These are phyloP conservation scores for Leucogyrophana mollusca DNA, from an alignment of 768 basidiomycete genomes.

Conservation along the genomic window DNA sequence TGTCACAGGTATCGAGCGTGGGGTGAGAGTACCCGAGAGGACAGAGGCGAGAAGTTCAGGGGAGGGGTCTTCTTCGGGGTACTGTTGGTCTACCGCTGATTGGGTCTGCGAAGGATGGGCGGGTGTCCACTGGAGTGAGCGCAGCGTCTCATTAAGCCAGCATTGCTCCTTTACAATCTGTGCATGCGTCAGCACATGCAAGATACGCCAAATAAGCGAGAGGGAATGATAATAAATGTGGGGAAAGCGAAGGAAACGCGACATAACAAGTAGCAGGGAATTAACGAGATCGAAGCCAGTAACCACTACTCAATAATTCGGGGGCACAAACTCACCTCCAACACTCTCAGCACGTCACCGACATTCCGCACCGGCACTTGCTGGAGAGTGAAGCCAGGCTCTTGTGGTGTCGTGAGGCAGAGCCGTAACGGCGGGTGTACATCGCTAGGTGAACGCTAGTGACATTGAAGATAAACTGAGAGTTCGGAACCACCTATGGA, in stretches of 20 bases:
- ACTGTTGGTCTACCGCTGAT: background rate
- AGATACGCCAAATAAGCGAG: no score
- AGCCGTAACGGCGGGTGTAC: conserved; percentile 69
- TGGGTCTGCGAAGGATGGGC: conserved; percentile 5
- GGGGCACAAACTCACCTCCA: conserved; percentile 68
- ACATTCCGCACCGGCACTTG: conserved; percentile 69
- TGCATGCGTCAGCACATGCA: conserved; percentile 1
- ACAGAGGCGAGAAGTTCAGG: conserved; percentile 63
- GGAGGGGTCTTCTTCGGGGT: conserved; percentile 32
- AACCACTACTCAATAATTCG: no score
- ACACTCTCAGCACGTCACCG: conserved; percentile 71
- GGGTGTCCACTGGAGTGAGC: conserved; percentile 58
- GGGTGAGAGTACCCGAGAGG: conserved; percentile 49
- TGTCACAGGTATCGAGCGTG: conserved; percentile 62
- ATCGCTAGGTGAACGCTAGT: conserved; percentile 69
- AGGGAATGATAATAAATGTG: no score
- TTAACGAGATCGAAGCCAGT: no score
- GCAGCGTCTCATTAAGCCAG: conserved; percentile 77
- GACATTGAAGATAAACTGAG: background rate
- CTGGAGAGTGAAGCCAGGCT: conserved; percentile 75
- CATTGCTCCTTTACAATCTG: conserved; percentile 81
- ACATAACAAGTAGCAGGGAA: no score
- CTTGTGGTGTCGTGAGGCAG: conserved; percentile 65
- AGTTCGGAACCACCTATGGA: conserved; percentile 2
- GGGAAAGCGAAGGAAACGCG: no score